phyloP scores from a whole-genome alignment of 1,284 basidiomycete species.

The Salmacisia buchloeana region DNA sequence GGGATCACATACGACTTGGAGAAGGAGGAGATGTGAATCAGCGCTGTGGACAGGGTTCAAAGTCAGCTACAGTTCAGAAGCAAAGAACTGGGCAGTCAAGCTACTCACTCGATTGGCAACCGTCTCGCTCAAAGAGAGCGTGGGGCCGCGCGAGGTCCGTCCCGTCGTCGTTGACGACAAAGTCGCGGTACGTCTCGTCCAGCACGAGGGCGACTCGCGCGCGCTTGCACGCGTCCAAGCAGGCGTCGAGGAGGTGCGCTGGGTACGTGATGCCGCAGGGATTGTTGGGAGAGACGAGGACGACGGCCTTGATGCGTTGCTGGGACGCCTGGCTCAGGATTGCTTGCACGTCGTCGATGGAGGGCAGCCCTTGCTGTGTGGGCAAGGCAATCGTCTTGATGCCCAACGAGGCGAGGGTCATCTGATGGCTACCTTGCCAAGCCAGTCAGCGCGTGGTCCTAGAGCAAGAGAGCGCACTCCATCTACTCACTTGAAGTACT shows the following conservation, averaged over 20 bases:
- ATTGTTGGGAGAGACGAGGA: constrained; percentile 56
- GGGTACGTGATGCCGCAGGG: constrained; percentile 71
- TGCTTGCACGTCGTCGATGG: no score
- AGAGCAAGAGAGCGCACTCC: constrained; percentile 36
- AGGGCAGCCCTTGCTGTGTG: constrained; percentile 60
- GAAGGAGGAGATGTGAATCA: constrained; percentile 34
- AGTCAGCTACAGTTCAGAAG: constrained; percentile 51
- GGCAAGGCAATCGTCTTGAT: constrained; percentile 60
- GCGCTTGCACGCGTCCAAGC: constrained; percentile 62
- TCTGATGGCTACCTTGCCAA: constrained; percentile 47
- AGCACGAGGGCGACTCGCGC: constrained; percentile 67
- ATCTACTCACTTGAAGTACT: constrained; percentile 23
- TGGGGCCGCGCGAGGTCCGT: constrained; percentile 56
- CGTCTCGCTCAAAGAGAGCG: constrained; percentile 54
- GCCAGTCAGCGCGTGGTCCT: constrained; percentile 64
- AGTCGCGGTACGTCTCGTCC: constrained; percentile 67
- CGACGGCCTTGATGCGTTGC: constrained; percentile 58
- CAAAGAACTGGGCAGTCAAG: constrained; percentile 64
- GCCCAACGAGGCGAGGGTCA: constrained; percentile 59
- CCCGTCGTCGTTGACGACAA: constrained; percentile 56
- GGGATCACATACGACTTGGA: constrained; percentile 78
- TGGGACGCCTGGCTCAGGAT: constrained; percentile 30
- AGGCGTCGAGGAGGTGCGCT: constrained; percentile 60
- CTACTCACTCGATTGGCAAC: constrained; percentile 59
- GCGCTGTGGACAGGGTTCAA: constrained; percentile 12